Evolutionary conservation across 2,329 filamentous ascomycete genomes (phyloP), one percentile per base, ranked within the genome.

Genomic region (Alternaria panax): DNA sequence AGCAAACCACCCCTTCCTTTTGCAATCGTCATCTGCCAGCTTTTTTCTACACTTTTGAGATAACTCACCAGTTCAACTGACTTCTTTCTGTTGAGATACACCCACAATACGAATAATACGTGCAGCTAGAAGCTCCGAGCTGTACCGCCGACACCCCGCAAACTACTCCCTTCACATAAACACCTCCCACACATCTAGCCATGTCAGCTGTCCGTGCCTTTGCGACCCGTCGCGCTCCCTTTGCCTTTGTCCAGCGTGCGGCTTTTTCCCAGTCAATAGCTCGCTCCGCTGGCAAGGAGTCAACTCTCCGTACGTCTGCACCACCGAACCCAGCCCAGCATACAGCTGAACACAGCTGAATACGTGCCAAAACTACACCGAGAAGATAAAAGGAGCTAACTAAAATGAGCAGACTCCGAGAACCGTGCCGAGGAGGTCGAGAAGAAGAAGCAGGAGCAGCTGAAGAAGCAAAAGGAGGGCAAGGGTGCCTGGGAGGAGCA

Each of bases 401-500:
- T 11, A 4, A 1, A 16, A 2, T 14, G 22, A 25, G 51, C 46
- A 77, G 75, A 74, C 50, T 63, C 56, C 43, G 74, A 77, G 58
- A 67, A 64, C 34, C 74, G 75, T 32, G 67, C 75, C 18, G 72
- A 81, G 7, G 79, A 83, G 59, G 65, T 80, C 38, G 80, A 82
- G 56, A 53, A 70, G 46, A 73, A 76, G 51, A 83, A 83, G 74
- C 71, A 81, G 40, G 75, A 81, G 57, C 74, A 78, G 60, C 59
- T 82, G 57, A 69, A 75, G 57, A 80, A 81, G 64, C 79, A 80
- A 66, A 77, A 80, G 70, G 70, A 80, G 20, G 80, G 80, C 46
- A 75, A 80, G 70, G 77, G 74, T 28, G 64, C 79, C 12, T 81
- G 80, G 80, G 76, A 81, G 60, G 80, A 82, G 64, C 72, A 78